Conservation (phyloP, 495 filamentous ascomycete species). For the Durotheca rogersii region DNA sequence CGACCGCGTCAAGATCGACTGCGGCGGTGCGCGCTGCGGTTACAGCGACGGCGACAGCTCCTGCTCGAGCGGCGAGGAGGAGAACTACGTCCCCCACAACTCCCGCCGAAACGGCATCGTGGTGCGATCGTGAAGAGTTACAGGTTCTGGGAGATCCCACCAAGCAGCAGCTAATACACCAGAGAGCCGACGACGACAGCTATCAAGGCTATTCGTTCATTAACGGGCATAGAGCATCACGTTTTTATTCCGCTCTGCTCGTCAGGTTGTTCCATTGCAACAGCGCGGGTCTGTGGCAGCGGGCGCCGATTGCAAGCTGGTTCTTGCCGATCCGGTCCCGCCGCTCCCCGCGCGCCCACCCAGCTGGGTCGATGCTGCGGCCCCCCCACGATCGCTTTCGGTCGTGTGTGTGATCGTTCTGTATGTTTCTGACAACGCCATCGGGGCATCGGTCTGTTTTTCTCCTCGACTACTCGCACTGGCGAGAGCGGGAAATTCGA, state of each 20-base stretch:
- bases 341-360: constrained; percentile 31
- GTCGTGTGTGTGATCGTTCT: constrained; percentile 38
- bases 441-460: constrained; percentile 14
- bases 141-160: constrained; percentile 33
- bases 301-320: constrained; percentile 28
- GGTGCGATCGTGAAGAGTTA: constrained; percentile 51
- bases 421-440: constrained; percentile 34
- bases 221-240: constrained; percentile 23
- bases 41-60: constrained; percentile 66
- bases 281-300: constrained; percentile 31
- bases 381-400: constrained; percentile 35
- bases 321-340: constrained; percentile 22
- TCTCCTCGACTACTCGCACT: constrained; percentile 10
- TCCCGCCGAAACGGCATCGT: constrained; percentile 77
- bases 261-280: constrained; percentile 37
- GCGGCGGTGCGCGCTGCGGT: constrained; percentile 80
- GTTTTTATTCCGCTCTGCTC: constrained; percentile 21
- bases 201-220: constrained; percentile 39
- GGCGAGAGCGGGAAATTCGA: constrained; percentile 7
- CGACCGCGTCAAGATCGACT: constrained; percentile 91
- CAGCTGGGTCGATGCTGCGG: constrained; percentile 40
- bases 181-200: constrained; percentile 33
- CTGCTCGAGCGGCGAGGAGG: constrained; percentile 50
- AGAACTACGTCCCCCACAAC: constrained; percentile 59
- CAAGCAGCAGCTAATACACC: constrained; percentile 29